Base-by-base conservation (phyloP, 83 land plant genomes). In the Diphasiastrum complanatum region DNA sequence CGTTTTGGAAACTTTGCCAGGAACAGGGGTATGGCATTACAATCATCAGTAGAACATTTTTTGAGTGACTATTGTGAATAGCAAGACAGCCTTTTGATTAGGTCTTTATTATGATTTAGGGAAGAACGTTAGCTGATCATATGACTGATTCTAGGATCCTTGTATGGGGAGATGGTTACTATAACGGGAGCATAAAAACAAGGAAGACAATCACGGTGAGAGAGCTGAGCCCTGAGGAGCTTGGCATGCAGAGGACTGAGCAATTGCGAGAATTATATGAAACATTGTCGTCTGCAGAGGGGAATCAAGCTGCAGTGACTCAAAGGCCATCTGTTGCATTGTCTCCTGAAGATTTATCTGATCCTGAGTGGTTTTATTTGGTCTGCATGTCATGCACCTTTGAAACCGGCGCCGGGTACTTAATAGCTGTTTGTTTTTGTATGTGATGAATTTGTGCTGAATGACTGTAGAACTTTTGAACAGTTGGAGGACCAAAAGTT, bases 171-270 rank as follows among this genome's bases (percentile, higher is more conserved):
- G 87, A 89, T 60, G 96, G 96, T 20, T 85, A 81, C 55, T 89
- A 89, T 76, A 85, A 89, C 60, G 96, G 96, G 30, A 72, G 70
- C 4, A 84, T 89, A 35, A 89, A 89, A 70, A 89, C 96, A 18
- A 72, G 91, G 55, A 89, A 85, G 64, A 85, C 96, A 10, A 75
- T 85, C 29, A 84, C 82, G 20, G 77, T 79, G 28, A 70, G 59
- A 69, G 96, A 85, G 69, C 79, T 74, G 48, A 77, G 75, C 57
- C 65, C 80, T 10, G 91, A 89, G 70, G 87, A 89, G 64, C 78
- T 77, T 18, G 75, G 77, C 14, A 48, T 79, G 19, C 87, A 89
- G 36, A 71, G 95, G 31, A 85, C 80, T 69, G 77, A 83, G 60
- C 95, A 89, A 67, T 78, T 89, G 19, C 60, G 85, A 36, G 95